Evolutionary conservation across 2,329 filamentous ascomycete genomes (phyloP).

Genomic region (Ceratocystis cacaofunesta): DNA sequence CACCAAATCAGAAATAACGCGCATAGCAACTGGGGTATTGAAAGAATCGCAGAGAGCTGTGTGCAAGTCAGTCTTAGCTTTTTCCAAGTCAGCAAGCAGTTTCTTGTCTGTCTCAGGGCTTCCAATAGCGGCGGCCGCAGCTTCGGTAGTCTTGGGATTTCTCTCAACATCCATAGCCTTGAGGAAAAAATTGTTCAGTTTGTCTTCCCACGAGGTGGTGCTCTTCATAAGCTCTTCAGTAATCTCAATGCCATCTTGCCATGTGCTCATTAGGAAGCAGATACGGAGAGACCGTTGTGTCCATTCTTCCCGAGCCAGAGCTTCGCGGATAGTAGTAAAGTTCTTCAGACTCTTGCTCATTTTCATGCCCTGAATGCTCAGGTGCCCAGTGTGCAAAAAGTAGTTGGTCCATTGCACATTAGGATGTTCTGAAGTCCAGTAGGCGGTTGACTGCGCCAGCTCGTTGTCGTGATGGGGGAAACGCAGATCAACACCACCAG

Average conservation of each 20-base stretch:
- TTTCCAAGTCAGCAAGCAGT: constrained; percentile 31
- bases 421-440: constrained; percentile 30
- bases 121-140: constrained; percentile 9
- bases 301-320: constrained; percentile 50
- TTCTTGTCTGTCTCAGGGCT: constrained; percentile 21
- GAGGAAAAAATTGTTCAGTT: constrained; percentile 18
- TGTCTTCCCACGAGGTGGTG: constrained; percentile 19
- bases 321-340: constrained; percentile 83
- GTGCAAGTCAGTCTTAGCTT: constrained; percentile 40
- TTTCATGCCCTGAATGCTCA: constrained; percentile 72
- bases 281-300: constrained; percentile 68
- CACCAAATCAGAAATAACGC: constrained; percentile 61
- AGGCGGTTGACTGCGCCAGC: constrained; percentile 79
- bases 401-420: constrained; percentile 73
- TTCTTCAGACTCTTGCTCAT: constrained; percentile 97
- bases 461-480: constrained; percentile 88
- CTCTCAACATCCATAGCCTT: constrained; percentile 15
- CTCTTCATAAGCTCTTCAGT: constrained; percentile 55
- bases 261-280: constrained; percentile 73
- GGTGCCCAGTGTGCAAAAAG: constrained; percentile 88
- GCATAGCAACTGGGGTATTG: constrained; percentile 69
- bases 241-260: constrained; percentile 86
- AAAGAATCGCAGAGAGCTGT: constrained; percentile 67
- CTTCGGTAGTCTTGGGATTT: constrained; percentile 11
- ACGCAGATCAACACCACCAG: constrained; percentile 76